A percentile compares a stretch with the other conserved stretches of the same genome.
phyloP scores from a whole-genome alignment of 345 rosid genomes.

The Boechera retrofracta region DNA sequence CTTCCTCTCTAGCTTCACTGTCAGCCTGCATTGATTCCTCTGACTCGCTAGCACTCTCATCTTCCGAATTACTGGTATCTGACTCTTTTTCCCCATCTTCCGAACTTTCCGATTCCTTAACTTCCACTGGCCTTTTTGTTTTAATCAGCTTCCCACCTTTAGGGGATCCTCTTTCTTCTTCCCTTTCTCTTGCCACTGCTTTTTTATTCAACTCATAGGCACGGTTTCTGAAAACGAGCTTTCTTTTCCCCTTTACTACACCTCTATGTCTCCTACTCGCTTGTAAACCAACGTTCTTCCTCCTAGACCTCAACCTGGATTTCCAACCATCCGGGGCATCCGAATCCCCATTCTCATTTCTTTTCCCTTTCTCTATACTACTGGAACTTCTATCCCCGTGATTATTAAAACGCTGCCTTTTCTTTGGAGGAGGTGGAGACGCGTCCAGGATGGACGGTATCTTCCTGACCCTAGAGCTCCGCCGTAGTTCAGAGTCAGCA shows the following conservation, averaged over 20 bases:
- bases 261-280: slow-evolving; percentile 45
- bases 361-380: slow-evolving; percentile 29
- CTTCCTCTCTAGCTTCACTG: slow-evolving; percentile 42
- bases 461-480: slow-evolving; percentile 78
- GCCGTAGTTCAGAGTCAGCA: slow-evolving; percentile 60
- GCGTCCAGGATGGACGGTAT: slow-evolving; percentile 76
- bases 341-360: slow-evolving; percentile 50
- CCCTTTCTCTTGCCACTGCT: slow-evolving; percentile 32
- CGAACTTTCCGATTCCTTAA: slow-evolving; percentile 35
- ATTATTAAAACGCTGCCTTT: slow-evolving; percentile 51
- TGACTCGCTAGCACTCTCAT: slow-evolving; percentile 42
- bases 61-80: slow-evolving; percentile 46
- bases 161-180: slow-evolving; percentile 33
- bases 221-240: slow-evolving; percentile 54
- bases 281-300: slow-evolving; percentile 42
- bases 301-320: slow-evolving; percentile 65
- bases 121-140: slow-evolving; percentile 9
- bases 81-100: slow-evolving; percentile 44
- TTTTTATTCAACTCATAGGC: slow-evolving; percentile 35
- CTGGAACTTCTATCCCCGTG: slow-evolving; percentile 35
- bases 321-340: slow-evolving; percentile 65
- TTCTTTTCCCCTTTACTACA: slow-evolving; percentile 53
- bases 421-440: slow-evolving; percentile 78
- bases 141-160: slow-evolving; percentile 31
- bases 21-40: slow-evolving; percentile 42